phyloP scores from a whole-genome alignment of 2,329 filamentous ascomycete species.

The Hortaea sp. region DNA sequence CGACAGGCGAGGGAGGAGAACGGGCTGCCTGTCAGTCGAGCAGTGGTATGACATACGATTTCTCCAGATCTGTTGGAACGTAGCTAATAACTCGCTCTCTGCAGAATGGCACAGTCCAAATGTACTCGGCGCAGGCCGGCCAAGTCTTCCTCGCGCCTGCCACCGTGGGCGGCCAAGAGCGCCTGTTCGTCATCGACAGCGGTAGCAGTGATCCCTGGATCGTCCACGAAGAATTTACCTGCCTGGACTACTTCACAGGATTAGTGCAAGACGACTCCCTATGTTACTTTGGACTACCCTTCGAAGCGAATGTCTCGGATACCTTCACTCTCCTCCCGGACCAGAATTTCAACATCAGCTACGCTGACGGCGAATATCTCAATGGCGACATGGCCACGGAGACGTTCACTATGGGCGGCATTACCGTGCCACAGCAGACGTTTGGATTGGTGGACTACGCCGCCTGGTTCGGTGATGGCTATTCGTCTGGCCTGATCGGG shows the following conservation, averaged over 20 bases:
- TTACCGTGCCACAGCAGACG: slow-evolving; percentile 36
- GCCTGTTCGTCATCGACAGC: slow-evolving; percentile 36
- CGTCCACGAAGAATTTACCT: slow-evolving; percentile 20
- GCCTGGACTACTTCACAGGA: slow-evolving; percentile 12
- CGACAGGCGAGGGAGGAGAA: slow-evolving; percentile 8
- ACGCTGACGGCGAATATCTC: slow-evolving; percentile 34
- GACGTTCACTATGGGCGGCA: slow-evolving; percentile 35
- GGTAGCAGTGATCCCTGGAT: slow-evolving; percentile 42
- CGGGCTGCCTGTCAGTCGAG: slow-evolving; percentile 6
- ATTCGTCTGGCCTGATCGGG: slow-evolving; percentile 40
- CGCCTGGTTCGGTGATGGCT: slow-evolving; percentile 23
- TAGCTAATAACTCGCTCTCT: too few relatives aligned
- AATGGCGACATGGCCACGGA: slow-evolving; percentile 31
- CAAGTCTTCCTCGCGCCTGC: slow-evolving; percentile 22
- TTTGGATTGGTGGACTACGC: slow-evolving; percentile 35
- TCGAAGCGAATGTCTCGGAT: slow-evolving; percentile 17
- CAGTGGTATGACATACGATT: neutral
- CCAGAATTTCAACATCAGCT: slow-evolving; percentile 35
- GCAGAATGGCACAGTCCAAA: slow-evolving; percentile 11
- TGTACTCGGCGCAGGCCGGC: slow-evolving; percentile 15
- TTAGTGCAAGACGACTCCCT: slow-evolving; percentile 9
- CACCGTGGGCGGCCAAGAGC: slow-evolving; percentile 18
- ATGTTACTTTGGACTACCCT: slow-evolving; percentile 25
- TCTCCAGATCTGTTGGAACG: neutral
- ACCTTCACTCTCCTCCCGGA: slow-evolving; percentile 30